These are phyloP conservation scores for Lagenaria siceraria DNA, from an alignment of 306 rosid species.

Conservation along the genomic window DNA sequence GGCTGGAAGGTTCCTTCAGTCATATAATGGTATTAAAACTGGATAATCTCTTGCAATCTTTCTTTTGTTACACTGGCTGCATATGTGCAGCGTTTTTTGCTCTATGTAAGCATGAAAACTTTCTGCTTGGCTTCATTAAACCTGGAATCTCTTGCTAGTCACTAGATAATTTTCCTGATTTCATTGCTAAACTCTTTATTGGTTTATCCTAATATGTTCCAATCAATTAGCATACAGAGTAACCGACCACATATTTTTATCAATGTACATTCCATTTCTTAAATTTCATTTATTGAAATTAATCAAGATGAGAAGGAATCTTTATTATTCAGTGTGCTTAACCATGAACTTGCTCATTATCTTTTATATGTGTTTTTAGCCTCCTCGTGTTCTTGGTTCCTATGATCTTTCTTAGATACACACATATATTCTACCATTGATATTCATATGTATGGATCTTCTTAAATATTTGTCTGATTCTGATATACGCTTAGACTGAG, in stretches of 20 bases:
- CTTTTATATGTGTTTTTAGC: too few relatives aligned
- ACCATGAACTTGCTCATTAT: background rate
- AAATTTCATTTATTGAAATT: background rate
- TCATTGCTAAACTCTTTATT: background rate
- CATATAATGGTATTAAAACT: constrained; percentile 46
- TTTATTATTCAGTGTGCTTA: background rate
- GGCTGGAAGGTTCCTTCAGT: constrained; percentile 46
- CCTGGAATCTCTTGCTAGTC: background rate
- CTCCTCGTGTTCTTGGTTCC: too few relatives aligned
- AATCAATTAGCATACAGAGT: background rate
- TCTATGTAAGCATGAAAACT: background rate
- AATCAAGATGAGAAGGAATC: background rate
- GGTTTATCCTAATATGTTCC: background rate
- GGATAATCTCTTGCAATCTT: background rate
- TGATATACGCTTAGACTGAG: background rate
- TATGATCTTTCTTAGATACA: too few relatives aligned
- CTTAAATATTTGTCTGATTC: background rate
- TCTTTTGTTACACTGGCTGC: background rate
- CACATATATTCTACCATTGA: too few relatives aligned
- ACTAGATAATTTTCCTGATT: background rate
- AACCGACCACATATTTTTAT: too few relatives aligned
- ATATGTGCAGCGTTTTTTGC: background rate
- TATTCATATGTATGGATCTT: background rate
- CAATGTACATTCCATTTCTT: background rate
- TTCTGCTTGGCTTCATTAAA: background rate